phyloP scores from a whole-genome alignment of 768 basidiomycete genomes.

The Nidularia pulvinata region DNA sequence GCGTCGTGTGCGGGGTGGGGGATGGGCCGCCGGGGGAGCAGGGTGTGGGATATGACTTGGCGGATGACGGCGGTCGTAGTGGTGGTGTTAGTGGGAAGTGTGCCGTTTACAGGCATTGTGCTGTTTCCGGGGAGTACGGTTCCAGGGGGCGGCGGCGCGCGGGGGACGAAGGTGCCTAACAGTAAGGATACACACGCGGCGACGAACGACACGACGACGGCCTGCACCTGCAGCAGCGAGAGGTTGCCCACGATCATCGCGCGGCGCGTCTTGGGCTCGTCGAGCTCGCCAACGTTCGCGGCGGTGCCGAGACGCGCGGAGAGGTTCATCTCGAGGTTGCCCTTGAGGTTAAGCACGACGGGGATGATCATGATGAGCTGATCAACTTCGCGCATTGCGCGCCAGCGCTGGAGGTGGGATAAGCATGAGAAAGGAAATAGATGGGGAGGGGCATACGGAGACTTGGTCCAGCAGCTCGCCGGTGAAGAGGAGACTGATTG shows the following conservation, averaged over 20 bases:
- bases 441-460: slow-evolving; percentile 51
- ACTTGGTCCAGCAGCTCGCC: slow-evolving; percentile 89
- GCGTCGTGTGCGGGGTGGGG: slow-evolving; percentile 11
- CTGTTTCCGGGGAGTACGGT: slow-evolving; percentile 6
- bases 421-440: neutral
- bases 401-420: slow-evolving; percentile 62
- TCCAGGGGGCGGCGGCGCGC: slow-evolving; percentile 16
- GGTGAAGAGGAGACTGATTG: slow-evolving; percentile 84
- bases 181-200: slow-evolving; percentile 79
- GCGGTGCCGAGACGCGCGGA: slow-evolving; percentile 95
- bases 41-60: slow-evolving; percentile 10
- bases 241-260: slow-evolving; percentile 81
- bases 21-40: slow-evolving; percentile 21
- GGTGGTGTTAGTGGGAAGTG: slow-evolving; percentile 13
- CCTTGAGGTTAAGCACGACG: slow-evolving; percentile 92
- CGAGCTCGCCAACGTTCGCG: slow-evolving; percentile 91
- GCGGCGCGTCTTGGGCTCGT: slow-evolving; percentile 61
- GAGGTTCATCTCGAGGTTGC: slow-evolving; percentile 99
- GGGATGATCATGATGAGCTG: slow-evolving; percentile 98
- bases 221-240: slow-evolving; percentile 90
- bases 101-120: neutral
- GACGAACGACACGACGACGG: slow-evolving; percentile 84
- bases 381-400: slow-evolving; percentile 86
- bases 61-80: slow-evolving; percentile 6
- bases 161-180: slow-evolving; percentile 64